Evolutionary conservation across 169 alveolate genomes (phyloP).

Genomic region (Plasmodium cynomolgi): DNA sequence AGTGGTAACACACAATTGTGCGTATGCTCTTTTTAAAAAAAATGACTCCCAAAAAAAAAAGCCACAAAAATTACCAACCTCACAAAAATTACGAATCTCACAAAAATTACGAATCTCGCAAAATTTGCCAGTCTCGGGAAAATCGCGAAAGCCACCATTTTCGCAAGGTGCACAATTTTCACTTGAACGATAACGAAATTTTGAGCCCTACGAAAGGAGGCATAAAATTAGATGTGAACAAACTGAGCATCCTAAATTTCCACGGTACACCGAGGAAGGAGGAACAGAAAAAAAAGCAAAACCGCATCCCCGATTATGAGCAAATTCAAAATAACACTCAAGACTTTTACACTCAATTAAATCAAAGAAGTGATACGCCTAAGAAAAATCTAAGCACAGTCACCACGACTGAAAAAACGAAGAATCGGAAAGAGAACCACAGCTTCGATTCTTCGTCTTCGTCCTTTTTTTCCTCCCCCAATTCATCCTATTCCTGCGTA

Average conservation of each 20-base stretch:
- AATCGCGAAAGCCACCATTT: background rate
- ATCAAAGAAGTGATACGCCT: background rate
- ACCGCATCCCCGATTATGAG: background rate
- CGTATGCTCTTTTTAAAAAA: background rate
- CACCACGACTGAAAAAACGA: background rate
- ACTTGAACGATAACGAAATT: slow-evolving; percentile 31
- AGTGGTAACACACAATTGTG: background rate
- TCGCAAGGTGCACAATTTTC: slow-evolving; percentile 25
- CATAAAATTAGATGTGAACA: slow-evolving; percentile 57
- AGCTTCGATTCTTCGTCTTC: slow-evolving; percentile 32
- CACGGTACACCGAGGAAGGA: background rate
- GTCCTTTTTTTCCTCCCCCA: background rate
- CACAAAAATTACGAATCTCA: background rate
- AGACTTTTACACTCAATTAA: slow-evolving; percentile 12
- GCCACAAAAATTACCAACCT: background rate
- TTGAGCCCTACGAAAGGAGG: slow-evolving; percentile 70
- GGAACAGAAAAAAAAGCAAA: background rate
- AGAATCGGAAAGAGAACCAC: slow-evolving; percentile 16
- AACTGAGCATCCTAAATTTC: slow-evolving; percentile 41
- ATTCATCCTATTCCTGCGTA: background rate
- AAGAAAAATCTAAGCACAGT: background rate
- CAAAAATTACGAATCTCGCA: background rate
- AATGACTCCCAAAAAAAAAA: background rate
- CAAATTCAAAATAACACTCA: slow-evolving; percentile 8
- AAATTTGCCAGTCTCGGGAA: background rate